These are phyloP conservation scores for Aspergillus terreus DNA, from an alignment of 2,329 filamentous ascomycete species.

Conservation along the genomic window DNA sequence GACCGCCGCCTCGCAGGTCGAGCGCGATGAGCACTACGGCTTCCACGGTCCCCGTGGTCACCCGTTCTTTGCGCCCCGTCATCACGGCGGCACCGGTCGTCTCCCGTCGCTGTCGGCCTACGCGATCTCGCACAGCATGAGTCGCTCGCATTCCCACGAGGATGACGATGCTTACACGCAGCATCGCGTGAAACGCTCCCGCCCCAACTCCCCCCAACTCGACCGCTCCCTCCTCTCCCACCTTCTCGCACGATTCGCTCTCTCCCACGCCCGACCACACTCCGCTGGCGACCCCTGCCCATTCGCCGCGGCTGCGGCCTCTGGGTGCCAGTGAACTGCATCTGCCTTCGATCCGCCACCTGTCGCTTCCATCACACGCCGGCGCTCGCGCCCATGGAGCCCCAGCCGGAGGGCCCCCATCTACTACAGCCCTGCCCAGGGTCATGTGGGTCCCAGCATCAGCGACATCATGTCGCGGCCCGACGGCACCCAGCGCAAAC, in stretches of 20 bases:
- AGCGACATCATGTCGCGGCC: constrained; percentile 89
- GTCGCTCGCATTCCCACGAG: constrained; percentile 77
- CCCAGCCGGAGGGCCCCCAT: constrained; percentile 57
- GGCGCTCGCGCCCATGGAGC: constrained; percentile 68
- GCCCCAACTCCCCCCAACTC: constrained; percentile 86
- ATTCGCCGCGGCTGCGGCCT: constrained; percentile 85
- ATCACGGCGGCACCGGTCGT: constrained; percentile 48
- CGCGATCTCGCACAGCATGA: constrained; percentile 76
- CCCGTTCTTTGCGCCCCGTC: constrained; percentile 47
- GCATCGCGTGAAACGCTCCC: constrained; percentile 77
- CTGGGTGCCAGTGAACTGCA: constrained; percentile 69
- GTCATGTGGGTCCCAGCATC: constrained; percentile 70
- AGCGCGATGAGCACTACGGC: constrained; percentile 54
- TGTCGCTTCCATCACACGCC: constrained; percentile 61
- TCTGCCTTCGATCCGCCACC: constrained; percentile 77
- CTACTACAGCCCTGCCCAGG: constrained; percentile 54
- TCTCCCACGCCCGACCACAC: constrained; percentile 97
- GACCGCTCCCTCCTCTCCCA: constrained; percentile 91
- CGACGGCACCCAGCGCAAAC: constrained; percentile 82
- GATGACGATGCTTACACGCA: constrained; percentile 66
- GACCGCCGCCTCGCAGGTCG: constrained; percentile 64
- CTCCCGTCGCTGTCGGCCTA: constrained; percentile 77
- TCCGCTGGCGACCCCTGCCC: constrained; percentile 93
- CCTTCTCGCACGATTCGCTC: constrained; percentile 91
- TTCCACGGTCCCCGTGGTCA: constrained; percentile 44